Percentiles rank a stretch among this genome's conserved stretches.
Evolutionary conservation across 1,284 basidiomycete species (phyloP).

Genomic region (Ustilago shanxiensis): DNA sequence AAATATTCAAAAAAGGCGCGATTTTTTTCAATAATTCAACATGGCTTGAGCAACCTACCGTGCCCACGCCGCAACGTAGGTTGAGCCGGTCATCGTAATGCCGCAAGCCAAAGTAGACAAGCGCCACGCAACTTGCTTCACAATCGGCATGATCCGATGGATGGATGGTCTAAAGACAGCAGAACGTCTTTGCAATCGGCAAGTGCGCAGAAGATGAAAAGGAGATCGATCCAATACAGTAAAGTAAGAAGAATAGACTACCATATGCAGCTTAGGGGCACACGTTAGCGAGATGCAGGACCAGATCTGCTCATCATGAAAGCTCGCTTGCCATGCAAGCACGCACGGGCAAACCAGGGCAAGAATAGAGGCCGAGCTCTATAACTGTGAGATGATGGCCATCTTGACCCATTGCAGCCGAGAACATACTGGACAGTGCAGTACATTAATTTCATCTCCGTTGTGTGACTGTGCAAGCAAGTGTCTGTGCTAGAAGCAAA

Average conservation of each 20-base stretch:
- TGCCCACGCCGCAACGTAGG: no score
- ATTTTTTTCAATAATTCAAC: background rate
- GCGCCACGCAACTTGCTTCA: background rate
- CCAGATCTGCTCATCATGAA: conserved; percentile 7
- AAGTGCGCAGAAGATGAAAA: background rate
- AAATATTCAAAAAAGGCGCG: background rate
- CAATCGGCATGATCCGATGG: conserved; percentile 1
- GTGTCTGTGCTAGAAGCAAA: conserved; percentile 12
- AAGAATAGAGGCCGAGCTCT: background rate
- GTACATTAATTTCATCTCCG: no score
- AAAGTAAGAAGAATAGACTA: background rate
- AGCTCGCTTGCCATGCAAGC: background rate
- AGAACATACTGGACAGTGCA: no score
- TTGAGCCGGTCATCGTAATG: no score
- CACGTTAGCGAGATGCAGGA: background rate
- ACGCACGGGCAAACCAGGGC: background rate
- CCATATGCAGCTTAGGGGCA: background rate
- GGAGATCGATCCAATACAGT: no score
- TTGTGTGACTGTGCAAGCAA: background rate
- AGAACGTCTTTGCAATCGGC: conserved; percentile 2
- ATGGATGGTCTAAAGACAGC: background rate
- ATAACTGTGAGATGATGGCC: background rate
- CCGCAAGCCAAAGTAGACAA: no score
- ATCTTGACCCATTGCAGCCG: background rate
- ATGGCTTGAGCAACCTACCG: background rate